Evolutionary conservation across 208 protist species (phyloP).

Genomic region (Trichomonas tenax): DNA sequence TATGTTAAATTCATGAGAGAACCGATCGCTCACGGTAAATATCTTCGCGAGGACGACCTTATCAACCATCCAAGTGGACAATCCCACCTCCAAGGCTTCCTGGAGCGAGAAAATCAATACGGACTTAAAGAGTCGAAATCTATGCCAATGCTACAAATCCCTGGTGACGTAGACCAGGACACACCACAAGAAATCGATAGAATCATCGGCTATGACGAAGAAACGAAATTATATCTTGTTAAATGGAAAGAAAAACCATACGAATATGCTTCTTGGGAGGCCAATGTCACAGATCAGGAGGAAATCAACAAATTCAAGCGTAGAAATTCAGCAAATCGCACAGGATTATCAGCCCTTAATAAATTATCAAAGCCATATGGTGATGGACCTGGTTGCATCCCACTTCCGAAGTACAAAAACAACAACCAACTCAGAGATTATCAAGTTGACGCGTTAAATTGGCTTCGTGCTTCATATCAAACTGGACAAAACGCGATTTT

Average conservation of each 20-base stretch:
- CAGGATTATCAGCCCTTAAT: neutral
- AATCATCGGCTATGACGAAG: neutral
- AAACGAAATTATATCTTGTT: constrained; percentile 38
- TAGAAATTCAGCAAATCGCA: neutral
- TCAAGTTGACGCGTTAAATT: constrained; percentile 46
- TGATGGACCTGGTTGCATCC: neutral
- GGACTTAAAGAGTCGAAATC: no score
- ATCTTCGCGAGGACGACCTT: no score
- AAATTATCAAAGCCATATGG: neutral
- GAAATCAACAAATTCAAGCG: neutral
- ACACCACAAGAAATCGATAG: neutral
- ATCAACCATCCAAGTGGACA: no score
- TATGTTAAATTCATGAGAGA: no score
- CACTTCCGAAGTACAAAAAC: constrained; percentile 29
- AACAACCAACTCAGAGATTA: constrained; percentile 37
- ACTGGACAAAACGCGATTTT: constrained; percentile 35
- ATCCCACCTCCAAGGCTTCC: no score
- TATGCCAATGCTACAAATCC: no score
- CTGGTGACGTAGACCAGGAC: no score
- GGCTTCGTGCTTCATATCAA: constrained; percentile 41
- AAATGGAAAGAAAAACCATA: constrained; percentile 49
- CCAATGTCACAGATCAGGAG: neutral
- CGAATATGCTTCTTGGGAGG: constrained; percentile 48
- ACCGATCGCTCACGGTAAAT: no score
- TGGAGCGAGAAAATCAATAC: no score